These are phyloP conservation scores for Wickerhamomyces sp. DNA, from an alignment of 1,139 yeast species.

Conservation along the genomic window DNA sequence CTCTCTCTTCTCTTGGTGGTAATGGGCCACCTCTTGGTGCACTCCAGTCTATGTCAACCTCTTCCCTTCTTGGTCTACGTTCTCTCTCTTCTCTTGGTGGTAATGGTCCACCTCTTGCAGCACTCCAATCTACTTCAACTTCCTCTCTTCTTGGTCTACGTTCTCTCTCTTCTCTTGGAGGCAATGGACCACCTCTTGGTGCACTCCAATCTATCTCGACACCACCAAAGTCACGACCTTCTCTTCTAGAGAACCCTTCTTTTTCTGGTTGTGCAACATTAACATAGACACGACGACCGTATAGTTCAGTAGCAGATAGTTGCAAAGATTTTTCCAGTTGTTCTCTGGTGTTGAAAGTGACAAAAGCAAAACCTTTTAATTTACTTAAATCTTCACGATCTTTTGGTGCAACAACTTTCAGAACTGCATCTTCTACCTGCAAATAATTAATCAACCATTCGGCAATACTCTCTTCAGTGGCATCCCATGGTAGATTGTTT, in stretches of 20 bases:
- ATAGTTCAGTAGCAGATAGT: conserved; percentile 57
- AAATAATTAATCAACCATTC: conserved; percentile 67
- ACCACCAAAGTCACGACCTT: conserved; percentile 36
- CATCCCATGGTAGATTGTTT: conserved; percentile 82
- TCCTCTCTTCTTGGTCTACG: conserved; percentile 37
- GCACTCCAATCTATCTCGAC: conserved; percentile 46
- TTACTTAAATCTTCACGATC: conserved; percentile 58
- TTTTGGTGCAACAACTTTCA: conserved; percentile 53
- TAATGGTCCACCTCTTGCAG: conserved; percentile 6
- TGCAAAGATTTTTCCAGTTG: conserved; percentile 66
- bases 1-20: conserved; percentile 25
- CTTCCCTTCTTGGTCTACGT: conserved; percentile 33
- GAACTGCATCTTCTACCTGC: conserved; percentile 53
- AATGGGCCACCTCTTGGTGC: conserved; percentile 27
- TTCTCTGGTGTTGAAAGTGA: conserved; percentile 66
- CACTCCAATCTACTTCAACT: conserved; percentile 49
- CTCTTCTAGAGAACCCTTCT: conserved; percentile 32
- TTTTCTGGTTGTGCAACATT: conserved; percentile 87
- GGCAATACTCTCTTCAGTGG: conserved; percentile 58
- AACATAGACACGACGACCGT: conserved; percentile 76
- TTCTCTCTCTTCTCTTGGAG: conserved; percentile 22
- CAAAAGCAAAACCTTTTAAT: conserved; percentile 82
- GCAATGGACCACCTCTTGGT: conserved; percentile 23
- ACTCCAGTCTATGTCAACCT: conserved; percentile 45
- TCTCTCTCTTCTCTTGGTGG: conserved; percentile 23